These are phyloP conservation scores for Arthrocladium fulminans DNA, from an alignment of 2,329 filamentous ascomycete species.

Conservation along the genomic window DNA sequence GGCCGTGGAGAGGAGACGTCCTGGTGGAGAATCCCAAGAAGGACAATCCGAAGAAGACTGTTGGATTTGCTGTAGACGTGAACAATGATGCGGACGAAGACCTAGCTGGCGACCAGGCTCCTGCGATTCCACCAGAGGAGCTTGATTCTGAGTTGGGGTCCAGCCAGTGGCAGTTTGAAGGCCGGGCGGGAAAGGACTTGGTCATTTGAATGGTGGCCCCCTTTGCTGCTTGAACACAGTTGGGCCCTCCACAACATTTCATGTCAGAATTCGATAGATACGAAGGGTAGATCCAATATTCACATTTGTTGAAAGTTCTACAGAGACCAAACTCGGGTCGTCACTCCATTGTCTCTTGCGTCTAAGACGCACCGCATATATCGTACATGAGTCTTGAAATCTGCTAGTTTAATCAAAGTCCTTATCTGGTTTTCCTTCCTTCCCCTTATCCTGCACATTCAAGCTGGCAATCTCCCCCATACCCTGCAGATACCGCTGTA, in stretches of 20 bases:
- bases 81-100: neutral
- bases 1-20: conserved; percentile 86
- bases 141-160: conserved; percentile 7
- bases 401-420: neutral
- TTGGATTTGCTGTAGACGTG: conserved; percentile 43
- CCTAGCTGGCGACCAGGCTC: neutral
- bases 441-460: conserved; percentile 11
- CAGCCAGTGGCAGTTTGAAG: conserved; percentile 9
- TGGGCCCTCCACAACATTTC: no score
- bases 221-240: neutral
- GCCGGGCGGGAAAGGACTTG: neutral
- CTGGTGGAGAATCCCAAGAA: conserved; percentile 45
- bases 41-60: conserved; percentile 35
- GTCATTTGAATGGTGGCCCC: neutral
- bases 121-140: neutral
- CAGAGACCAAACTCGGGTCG: no score
- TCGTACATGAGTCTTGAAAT: neutral
- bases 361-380: no score
- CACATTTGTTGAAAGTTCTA: no score
- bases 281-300: no score
- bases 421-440: conserved; percentile 1
- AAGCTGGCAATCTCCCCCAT: conserved; percentile 15
- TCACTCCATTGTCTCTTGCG: no score
- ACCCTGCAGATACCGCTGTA: conserved; percentile 19
- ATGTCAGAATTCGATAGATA: no score